These are phyloP conservation scores for Debaryomyces fabryi DNA, from an alignment of 1,139 yeast species.

Conservation along the genomic window DNA sequence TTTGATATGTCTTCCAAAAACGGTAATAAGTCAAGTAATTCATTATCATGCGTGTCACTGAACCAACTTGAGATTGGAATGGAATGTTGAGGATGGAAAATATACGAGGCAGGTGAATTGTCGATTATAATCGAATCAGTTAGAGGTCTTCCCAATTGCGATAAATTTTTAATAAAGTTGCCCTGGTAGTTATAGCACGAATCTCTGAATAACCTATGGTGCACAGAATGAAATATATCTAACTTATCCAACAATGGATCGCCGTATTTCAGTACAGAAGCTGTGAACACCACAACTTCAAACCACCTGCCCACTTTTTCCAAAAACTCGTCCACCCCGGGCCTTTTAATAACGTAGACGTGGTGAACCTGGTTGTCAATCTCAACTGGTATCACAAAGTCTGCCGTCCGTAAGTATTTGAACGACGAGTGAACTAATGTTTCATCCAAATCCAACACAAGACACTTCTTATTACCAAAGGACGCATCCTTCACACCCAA, in stretches of 20 bases:
- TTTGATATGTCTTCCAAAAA: conserved; percentile 81
- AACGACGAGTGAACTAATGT: conserved; percentile 95
- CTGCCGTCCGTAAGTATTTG: conserved; percentile 88
- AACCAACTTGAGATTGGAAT: conserved; percentile 99
- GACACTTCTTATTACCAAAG: conserved; percentile 69
- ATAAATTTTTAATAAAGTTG: conserved; percentile 87
- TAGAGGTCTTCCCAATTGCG: conserved; percentile 92
- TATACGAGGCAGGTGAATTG: conserved; percentile 95
- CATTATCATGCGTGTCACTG: conserved; percentile 96
- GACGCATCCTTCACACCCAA: conserved; percentile 47
- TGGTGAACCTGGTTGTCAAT: conserved; percentile 91
- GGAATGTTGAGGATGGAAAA: conserved; percentile 97
- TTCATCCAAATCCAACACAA: conserved; percentile 91
- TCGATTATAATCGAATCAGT: conserved; percentile 86
- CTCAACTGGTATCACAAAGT: conserved; percentile 84
- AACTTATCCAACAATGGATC: conserved; percentile 91
- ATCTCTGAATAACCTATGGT: conserved; percentile 92
- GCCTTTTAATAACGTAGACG: conserved; percentile 94
- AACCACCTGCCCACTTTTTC: conserved; percentile 78
- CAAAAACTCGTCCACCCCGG: conserved; percentile 96
- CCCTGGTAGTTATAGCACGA: conserved; percentile 69
- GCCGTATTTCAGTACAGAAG: conserved; percentile 92
- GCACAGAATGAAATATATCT: conserved; percentile 72
- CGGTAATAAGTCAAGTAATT: conserved; percentile 87
- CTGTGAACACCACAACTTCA: conserved; percentile 97